Evolutionary conservation across 257 asterid genomes (phyloP), one percentile per base, ranked within the genome.

Genomic region (Apocynum venetum): DNA sequence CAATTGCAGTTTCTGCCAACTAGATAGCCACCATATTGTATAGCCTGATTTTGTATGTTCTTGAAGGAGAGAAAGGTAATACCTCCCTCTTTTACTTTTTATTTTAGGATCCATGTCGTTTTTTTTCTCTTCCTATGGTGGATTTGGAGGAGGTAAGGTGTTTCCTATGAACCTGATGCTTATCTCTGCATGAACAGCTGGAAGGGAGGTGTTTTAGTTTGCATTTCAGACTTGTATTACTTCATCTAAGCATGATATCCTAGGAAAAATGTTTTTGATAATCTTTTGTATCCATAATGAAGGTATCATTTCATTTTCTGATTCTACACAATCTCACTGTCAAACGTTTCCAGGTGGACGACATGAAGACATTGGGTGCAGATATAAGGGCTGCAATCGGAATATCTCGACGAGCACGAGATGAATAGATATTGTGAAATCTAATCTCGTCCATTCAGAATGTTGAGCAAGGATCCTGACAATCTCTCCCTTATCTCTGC

Each of bases 361-460:
- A 93, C 78, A 83, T 90, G 86, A 88, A 87, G 89, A 51, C 64
- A 8, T 75, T 89, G 64, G 98, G 96, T 19, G 85, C 84, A 80
- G 85, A 82, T 72, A 84, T 89, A 83, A 89, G 92, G 82, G 79
- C 76, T 17, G 89, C 88, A 49, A 76, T 89, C 77, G 93, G 97
- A 43, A 15, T 77, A 80, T 89, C 82, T 47, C 82, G 85, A 2
- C 87, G 88, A 80, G 71, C 85, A 66, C 83, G 56, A 36, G 85
- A 85, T 17, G 86, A 86, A 57, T 88, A 63, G 60, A 48, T 36
- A 31, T 53, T 12, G 11, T 55, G 10, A 53, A 52, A 61, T 48
- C n/a, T 48, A 49, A 55, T 53, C 35, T 72, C 14, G 40, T 66
- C 49, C 65, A 40, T 53, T 41, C n/a, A 56, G 56, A 5, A 40